Evolutionary conservation across 805 yeast species (phyloP).

Genomic region (Clavispora vitiphila): DNA sequence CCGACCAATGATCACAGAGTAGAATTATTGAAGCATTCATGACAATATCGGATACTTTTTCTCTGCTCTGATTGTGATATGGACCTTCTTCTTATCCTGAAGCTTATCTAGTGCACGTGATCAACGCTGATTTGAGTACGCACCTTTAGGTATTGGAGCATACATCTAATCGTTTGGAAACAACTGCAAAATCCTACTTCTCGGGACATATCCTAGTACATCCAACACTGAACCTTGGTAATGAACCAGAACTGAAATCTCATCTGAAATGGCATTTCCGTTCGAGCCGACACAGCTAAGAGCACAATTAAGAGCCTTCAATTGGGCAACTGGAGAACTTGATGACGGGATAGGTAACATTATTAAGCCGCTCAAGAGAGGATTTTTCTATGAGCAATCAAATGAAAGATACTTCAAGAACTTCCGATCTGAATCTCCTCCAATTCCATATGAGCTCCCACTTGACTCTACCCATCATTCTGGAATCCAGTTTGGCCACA

Average conservation of each 20-base stretch:
- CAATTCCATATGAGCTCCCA: slow-evolving; percentile 13
- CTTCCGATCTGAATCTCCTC: slow-evolving; percentile 13
- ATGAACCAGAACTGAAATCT: neutral
- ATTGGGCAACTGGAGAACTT: slow-evolving; percentile 10
- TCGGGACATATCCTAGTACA: neutral
- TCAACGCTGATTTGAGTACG: neutral
- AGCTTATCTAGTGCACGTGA: neutral
- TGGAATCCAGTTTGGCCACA: neutral
- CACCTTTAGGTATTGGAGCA: neutral
- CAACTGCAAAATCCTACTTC: neutral
- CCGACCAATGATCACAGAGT: no score
- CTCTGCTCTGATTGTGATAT: no score
- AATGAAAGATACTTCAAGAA: slow-evolving; percentile 6
- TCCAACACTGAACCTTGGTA: neutral
- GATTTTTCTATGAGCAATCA: slow-evolving; percentile 7
- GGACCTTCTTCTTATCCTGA: neutral
- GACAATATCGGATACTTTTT: neutral
- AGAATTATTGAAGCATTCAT: neutral
- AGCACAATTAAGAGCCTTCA: slow-evolving; percentile 14
- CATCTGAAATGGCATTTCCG: slow-evolving; percentile 14
- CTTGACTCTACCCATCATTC: slow-evolving; percentile 1
- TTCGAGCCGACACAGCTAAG: slow-evolving; percentile 14
- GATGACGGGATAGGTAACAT: slow-evolving; percentile 8
- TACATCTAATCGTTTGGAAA: neutral
- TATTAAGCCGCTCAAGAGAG: slow-evolving; percentile 14